Evolutionary conservation across 164 flowering plant genomes (phyloP).

Genomic region (Umbilicus rupestris): DNA sequence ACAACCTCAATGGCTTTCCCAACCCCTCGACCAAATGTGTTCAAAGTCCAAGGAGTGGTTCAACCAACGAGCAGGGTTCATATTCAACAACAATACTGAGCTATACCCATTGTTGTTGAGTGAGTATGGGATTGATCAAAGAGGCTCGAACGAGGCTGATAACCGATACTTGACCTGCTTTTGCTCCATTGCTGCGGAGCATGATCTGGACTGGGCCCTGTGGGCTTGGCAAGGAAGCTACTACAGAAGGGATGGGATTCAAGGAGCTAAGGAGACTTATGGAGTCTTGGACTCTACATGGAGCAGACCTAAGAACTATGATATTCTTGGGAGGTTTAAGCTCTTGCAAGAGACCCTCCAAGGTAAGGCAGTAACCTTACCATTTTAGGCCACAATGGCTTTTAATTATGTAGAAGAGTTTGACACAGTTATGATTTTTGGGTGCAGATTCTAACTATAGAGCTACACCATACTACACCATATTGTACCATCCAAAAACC

Average conservation of each 20-base stretch:
- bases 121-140: slow-evolving; percentile 10
- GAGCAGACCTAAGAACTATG: slow-evolving; percentile 24
- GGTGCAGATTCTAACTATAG: slow-evolving; percentile 22
- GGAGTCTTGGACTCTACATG: slow-evolving; percentile 18
- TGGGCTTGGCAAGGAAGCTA: slow-evolving; percentile 12
- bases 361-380: slow-evolving; percentile 17
- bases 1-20: background rate
- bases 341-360: slow-evolving; percentile 22
- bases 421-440: background rate
- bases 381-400: background rate
- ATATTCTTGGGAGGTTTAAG: slow-evolving; percentile 18
- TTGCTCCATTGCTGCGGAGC: background rate
- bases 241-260: background rate
- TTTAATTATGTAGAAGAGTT: background rate
- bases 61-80: background rate
- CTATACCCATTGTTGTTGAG: background rate
- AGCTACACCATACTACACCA: slow-evolving; percentile 8
- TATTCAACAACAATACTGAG: background rate
- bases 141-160: slow-evolving; percentile 2
- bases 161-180: slow-evolving; percentile 10
- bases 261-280: slow-evolving; percentile 5
- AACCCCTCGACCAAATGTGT: slow-evolving; percentile 6
- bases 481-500: slow-evolving; percentile 35
- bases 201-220: slow-evolving; percentile 11
- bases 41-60: background rate